A percentile compares a stretch with the other conserved stretches of the same genome.
Conservation (phyloP, 2,329 filamentous ascomycete species). For the Ophiostoma quercus region DNA sequence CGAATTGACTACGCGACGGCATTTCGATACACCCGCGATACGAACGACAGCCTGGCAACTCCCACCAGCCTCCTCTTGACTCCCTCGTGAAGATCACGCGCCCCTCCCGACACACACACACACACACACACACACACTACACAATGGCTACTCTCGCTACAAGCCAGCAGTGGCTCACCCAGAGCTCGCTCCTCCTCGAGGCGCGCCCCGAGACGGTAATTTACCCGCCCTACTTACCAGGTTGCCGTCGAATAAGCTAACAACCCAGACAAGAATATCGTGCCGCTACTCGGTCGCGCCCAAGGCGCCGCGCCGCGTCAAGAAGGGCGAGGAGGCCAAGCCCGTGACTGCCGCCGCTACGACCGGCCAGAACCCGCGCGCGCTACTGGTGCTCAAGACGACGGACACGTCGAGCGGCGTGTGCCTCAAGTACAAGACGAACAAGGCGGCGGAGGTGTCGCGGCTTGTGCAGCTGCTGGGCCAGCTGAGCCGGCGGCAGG, state of each 20-base stretch:
- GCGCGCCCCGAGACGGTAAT: slow-evolving; percentile 78
- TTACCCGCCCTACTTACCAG: slow-evolving; percentile 24
- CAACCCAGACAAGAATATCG: slow-evolving; percentile 72
- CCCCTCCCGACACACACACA: not conserved
- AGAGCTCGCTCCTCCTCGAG: slow-evolving; percentile 78
- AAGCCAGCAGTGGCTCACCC: slow-evolving; percentile 84
- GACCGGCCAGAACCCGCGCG: slow-evolving; percentile 45
- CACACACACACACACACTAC: not conserved
- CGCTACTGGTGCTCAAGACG: slow-evolving; percentile 77
- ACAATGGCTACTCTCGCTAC: slow-evolving; percentile 76
- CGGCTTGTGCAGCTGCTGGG: slow-evolving; percentile 74
- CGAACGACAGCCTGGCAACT: slow-evolving; percentile 1
- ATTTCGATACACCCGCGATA: not conserved
- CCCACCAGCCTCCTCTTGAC: not conserved
- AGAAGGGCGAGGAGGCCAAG: slow-evolving; percentile 27
- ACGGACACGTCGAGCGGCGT: slow-evolving; percentile 78
- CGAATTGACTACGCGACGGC: not conserved
- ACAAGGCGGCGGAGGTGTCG: slow-evolving; percentile 84
- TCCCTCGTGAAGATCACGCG: not conserved
- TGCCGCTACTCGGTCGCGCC: slow-evolving; percentile 78
- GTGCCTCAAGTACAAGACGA: slow-evolving; percentile 84
- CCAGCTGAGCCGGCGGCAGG: slow-evolving; percentile 65
- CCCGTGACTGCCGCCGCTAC: slow-evolving; percentile 29
- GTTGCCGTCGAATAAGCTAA: not conserved
- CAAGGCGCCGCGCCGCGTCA: slow-evolving; percentile 29